phyloP scores from a whole-genome alignment of 106 monocot species.

The Posidonia australis region DNA sequence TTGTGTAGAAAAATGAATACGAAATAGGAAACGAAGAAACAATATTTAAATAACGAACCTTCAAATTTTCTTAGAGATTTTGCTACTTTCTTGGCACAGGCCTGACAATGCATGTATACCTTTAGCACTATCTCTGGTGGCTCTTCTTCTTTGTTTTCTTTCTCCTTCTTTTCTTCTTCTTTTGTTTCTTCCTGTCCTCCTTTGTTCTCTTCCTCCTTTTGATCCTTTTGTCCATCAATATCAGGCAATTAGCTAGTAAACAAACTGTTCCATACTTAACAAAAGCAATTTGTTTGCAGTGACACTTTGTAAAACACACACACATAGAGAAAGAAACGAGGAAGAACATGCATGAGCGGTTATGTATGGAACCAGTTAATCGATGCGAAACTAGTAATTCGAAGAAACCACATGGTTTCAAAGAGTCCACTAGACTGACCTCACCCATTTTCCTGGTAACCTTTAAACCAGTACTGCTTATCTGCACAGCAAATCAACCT shows the following conservation, averaged over 20 bases:
- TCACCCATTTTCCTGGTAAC: neutral
- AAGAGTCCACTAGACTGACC: neutral
- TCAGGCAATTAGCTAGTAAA: too few relatives aligned
- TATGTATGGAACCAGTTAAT: neutral
- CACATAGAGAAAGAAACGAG: too few relatives aligned
- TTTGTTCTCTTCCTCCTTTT: conserved; percentile 1
- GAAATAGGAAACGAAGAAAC: neutral
- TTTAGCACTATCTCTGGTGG: conserved; percentile 54
- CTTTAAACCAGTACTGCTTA: too few relatives aligned
- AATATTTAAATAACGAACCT: conserved; percentile 20
- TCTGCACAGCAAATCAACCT: too few relatives aligned
- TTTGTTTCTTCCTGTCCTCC: neutral
- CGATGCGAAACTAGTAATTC: too few relatives aligned
- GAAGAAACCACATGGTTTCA: neutral
- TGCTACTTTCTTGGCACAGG: conserved; percentile 58
- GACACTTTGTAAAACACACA: too few relatives aligned
- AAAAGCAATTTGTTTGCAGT: neutral
- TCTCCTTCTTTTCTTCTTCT: conserved; percentile 10
- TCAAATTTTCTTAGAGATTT: conserved; percentile 38
- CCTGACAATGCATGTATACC: conserved; percentile 79
- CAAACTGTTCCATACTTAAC: too few relatives aligned
- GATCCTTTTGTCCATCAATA: neutral
- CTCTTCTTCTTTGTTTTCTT: conserved; percentile 26
- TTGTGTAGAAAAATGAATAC: too few relatives aligned
- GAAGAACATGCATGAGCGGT: neutral